These are phyloP conservation scores for Sclerotinia trifoliorum DNA, from an alignment of 2,329 filamentous ascomycete species.

Conservation along the genomic window DNA sequence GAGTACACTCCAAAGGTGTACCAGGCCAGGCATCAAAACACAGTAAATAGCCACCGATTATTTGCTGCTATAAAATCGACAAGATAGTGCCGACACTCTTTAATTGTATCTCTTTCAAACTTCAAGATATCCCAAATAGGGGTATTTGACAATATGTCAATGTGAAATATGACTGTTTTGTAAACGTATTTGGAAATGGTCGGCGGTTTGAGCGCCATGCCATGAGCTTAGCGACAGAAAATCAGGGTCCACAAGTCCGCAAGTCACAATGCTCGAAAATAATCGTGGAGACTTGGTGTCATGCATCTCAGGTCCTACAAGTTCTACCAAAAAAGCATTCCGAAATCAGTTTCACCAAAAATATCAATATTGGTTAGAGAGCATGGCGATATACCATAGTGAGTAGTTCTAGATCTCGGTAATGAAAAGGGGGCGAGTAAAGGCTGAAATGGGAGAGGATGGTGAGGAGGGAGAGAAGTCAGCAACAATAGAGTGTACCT, in stretches of 20 bases:
- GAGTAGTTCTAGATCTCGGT: neutral
- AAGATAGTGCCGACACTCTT: neutral
- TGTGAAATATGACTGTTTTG: neutral
- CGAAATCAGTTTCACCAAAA: neutral
- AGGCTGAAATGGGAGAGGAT: too few relatives aligned
- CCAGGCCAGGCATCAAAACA: neutral
- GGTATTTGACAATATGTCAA: neutral
- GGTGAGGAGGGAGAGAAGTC: neutral
- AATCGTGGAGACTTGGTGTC: neutral
- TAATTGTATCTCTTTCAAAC: too few relatives aligned
- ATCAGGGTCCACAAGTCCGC: neutral
- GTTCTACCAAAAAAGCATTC: neutral
- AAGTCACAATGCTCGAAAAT: neutral
- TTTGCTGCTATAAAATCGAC: neutral
- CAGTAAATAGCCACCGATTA: neutral
- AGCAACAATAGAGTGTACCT: neutral
- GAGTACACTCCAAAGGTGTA: too few relatives aligned
- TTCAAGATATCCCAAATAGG: too few relatives aligned
- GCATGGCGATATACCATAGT: neutral
- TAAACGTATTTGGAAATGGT: neutral
- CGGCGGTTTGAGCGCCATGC: slow-evolving; percentile 7
- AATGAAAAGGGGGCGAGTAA: neutral
- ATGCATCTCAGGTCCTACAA: slow-evolving; percentile 2
- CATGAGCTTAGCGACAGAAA: slow-evolving; percentile 2
- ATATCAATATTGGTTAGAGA: neutral